A percentile compares a stretch with the other conserved stretches of the same genome.
These are phyloP conservation scores for Perkinsela sp. DNA, from an alignment of 208 protist species.

Conservation along the genomic window DNA sequence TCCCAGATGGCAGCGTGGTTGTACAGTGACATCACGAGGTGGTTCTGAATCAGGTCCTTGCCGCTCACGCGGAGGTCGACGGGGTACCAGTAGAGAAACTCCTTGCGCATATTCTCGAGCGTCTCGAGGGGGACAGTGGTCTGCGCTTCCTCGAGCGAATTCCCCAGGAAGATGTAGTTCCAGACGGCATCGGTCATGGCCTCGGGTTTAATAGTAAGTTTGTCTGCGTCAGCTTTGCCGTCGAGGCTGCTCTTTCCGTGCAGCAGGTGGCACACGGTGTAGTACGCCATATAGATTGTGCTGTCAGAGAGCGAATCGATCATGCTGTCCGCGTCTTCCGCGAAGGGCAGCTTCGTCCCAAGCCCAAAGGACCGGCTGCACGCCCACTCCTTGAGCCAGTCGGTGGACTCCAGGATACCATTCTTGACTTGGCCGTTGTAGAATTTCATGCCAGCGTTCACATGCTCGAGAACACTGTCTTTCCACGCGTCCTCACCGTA, in stretches of 20 bases:
- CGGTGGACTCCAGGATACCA: slow-evolving; percentile 70
- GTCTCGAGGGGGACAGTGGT: slow-evolving; percentile 28
- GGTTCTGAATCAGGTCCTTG: slow-evolving; percentile 98
- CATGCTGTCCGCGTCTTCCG: slow-evolving; percentile 56
- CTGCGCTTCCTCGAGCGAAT: slow-evolving; percentile 15
- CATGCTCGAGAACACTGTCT: slow-evolving; percentile 32
- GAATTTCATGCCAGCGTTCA: slow-evolving; percentile 55
- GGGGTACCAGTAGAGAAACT: slow-evolving; percentile 98
- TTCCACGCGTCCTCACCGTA: slow-evolving; percentile 95
- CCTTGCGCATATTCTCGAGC: slow-evolving; percentile 53
- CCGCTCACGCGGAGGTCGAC: slow-evolving; percentile 92
- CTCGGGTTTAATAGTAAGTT: slow-evolving; percentile 57
- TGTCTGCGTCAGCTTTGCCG: slow-evolving; percentile 15
- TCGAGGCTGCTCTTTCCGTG: slow-evolving; percentile 35
- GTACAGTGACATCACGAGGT: slow-evolving; percentile 98
- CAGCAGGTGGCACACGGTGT: slow-evolving; percentile 92
- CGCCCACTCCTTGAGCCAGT: slow-evolving; percentile 95
- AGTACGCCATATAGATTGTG: slow-evolving; percentile 99
- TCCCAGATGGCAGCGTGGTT: slow-evolving; percentile 96
- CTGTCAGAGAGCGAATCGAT: slow-evolving; percentile 99
- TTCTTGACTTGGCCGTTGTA: slow-evolving; percentile 68
- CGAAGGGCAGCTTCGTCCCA: slow-evolving; percentile 88
- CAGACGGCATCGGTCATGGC: slow-evolving; percentile 72
- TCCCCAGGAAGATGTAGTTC: slow-evolving; percentile 70
- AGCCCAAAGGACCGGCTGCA: slow-evolving; percentile 97